Percentiles rank a stretch among this genome's conserved stretches.
phyloP scores from a whole-genome alignment of 495 filamentous ascomycete species.

The Tetracladium marchalianum region DNA sequence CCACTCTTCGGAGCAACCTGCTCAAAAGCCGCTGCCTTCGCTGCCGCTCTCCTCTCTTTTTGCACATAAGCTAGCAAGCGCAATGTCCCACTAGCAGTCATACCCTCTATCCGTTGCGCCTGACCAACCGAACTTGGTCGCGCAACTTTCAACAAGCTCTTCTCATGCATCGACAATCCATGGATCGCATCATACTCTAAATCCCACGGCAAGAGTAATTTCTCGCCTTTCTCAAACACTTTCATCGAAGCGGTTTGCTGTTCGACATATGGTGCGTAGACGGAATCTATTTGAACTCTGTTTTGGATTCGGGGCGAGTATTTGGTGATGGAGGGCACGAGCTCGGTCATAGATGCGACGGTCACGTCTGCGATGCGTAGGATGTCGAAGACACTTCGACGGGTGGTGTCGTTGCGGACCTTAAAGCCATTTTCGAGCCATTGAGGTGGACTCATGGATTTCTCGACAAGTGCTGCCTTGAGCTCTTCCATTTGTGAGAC shows the following conservation, averaged over 20 bases:
- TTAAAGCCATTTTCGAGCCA: conserved; percentile 66
- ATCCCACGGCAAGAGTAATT: conserved; percentile 58
- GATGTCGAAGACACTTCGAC: conserved; percentile 65
- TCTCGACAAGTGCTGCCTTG: conserved; percentile 43
- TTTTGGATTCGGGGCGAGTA: conserved; percentile 46
- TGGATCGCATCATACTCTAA: conserved; percentile 64
- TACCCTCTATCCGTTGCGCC: conserved; percentile 78
- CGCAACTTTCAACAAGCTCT: conserved; percentile 52
- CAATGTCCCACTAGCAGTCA: conserved; percentile 52
- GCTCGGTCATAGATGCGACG: conserved; percentile 40
- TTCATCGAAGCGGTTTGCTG: conserved; percentile 55
- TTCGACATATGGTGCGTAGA: conserved; percentile 75
- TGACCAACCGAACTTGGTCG: conserved; percentile 78
- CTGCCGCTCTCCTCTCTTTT: background rate
- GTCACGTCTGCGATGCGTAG: conserved; percentile 51
- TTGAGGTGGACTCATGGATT: conserved; percentile 39
- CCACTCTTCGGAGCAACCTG: conserved; percentile 1
- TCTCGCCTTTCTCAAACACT: conserved; percentile 67
- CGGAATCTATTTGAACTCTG: conserved; percentile 68
- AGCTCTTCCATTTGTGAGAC: conserved; percentile 56
- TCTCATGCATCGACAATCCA: conserved; percentile 74
- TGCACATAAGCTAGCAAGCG: conserved; percentile 43
- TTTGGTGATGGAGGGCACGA: conserved; percentile 38
- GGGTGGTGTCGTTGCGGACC: conserved; percentile 46
- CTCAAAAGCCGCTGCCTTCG: conserved; percentile 8